Evolutionary conservation across 2,329 filamentous ascomycete species (phyloP).

Genomic region (Talaromyces sp.): DNA sequence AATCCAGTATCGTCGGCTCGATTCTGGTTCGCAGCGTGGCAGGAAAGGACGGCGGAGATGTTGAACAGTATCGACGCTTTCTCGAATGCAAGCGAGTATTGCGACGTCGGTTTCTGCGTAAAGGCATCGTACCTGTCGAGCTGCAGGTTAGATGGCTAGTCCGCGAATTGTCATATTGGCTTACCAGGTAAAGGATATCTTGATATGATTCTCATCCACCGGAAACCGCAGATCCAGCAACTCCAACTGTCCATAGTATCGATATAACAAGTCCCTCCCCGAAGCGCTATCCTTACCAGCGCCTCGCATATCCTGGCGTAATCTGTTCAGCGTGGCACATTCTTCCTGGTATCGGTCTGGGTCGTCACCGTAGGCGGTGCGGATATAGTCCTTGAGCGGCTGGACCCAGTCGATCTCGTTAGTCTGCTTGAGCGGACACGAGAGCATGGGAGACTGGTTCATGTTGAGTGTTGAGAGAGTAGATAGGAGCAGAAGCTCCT

Average conservation of each 20-base stretch:
- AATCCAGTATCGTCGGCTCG: constrained; percentile 86
- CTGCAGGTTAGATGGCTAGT: not conserved
- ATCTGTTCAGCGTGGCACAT: constrained; percentile 86
- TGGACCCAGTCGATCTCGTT: constrained; percentile 98
- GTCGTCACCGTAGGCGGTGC: constrained; percentile 91
- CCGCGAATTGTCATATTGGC: not conserved
- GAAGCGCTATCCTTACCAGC: constrained; percentile 95
- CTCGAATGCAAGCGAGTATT: constrained; percentile 95
- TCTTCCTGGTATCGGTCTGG: constrained; percentile 94
- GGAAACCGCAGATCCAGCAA: constrained; percentile 91
- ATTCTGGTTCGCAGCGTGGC: constrained; percentile 89
- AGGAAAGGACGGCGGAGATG: constrained; percentile 93
- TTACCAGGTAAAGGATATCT: constrained; percentile 97
- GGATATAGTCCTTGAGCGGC: constrained; percentile 89
- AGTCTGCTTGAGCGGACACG: constrained; percentile 84
- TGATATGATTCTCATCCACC: constrained; percentile 98
- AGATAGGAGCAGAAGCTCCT: constrained; percentile 37
- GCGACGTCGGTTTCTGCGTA: constrained; percentile 93
- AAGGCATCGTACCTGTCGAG: constrained; percentile 90
- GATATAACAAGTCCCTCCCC: constrained; percentile 86
- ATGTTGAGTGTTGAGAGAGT: constrained; percentile 45
- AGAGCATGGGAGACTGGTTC: constrained; percentile 92
- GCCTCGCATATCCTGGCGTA: constrained; percentile 97
- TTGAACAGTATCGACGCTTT: constrained; percentile 99
- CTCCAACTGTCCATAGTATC: constrained; percentile 97